phyloP scores from a whole-genome alignment of 257 asterid genomes.

The Fraxinus americana region DNA sequence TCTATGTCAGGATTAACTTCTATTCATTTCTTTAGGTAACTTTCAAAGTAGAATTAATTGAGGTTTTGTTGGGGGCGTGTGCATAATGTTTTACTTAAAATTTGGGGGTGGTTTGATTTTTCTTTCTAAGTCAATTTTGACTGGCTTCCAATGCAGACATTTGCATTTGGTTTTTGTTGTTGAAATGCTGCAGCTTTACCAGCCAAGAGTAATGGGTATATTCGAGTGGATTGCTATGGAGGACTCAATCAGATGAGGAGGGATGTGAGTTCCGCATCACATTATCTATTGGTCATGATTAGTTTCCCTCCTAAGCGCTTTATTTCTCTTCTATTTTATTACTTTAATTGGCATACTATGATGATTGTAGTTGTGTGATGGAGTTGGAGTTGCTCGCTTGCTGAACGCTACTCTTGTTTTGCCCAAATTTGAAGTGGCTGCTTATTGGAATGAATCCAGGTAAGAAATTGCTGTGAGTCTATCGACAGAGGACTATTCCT shows the following conservation, averaged over 20 bases:
- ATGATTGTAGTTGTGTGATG: constrained; percentile 86
- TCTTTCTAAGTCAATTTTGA: constrained; percentile 57
- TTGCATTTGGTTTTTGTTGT: constrained; percentile 90
- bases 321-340: constrained; percentile 2
- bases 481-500: not conserved
- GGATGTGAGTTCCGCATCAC: constrained; percentile 65
- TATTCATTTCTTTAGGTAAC: not conserved
- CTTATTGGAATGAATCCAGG: constrained; percentile 99
- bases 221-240: constrained; percentile 98
- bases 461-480: constrained; percentile 13
- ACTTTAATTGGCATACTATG: constrained; percentile 6
- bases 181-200: constrained; percentile 97
- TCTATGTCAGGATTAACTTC: not conserved
- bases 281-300: constrained; percentile 9
- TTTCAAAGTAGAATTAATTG: not conserved
- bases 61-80: not conserved
- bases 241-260: constrained; percentile 99
- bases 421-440: constrained; percentile 98
- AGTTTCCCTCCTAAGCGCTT: not conserved
- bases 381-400: constrained; percentile 95
- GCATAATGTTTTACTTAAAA: not conserved
- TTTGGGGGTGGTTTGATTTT: constrained; percentile 13
- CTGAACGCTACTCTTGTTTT: constrained; percentile 95
- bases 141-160: constrained; percentile 86
- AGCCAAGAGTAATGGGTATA: constrained; percentile 76